These are phyloP conservation scores for Populus ilicifolia DNA, from an alignment of 345 rosid species.

Conservation along the genomic window DNA sequence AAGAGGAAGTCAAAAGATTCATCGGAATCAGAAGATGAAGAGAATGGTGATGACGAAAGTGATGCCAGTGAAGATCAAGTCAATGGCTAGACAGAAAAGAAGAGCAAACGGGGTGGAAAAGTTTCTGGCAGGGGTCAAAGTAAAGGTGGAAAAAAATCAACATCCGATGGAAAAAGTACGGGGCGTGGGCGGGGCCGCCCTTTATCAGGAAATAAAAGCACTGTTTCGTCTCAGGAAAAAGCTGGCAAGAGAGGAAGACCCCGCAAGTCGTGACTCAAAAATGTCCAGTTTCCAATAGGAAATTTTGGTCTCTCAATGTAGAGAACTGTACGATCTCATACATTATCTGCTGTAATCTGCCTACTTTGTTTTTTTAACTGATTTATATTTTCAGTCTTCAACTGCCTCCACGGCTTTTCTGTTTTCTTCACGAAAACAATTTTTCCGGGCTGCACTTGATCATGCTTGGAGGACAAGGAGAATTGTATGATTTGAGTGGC, in stretches of 20 bases:
- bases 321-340: conserved; percentile 19
- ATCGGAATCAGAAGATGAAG: conserved; percentile 66
- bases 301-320: conserved; percentile 25
- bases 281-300: background rate
- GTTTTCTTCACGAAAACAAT: background rate
- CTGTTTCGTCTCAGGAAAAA: conserved; percentile 37
- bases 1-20: conserved; percentile 54
- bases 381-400: background rate
- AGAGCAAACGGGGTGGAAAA: conserved; percentile 48
- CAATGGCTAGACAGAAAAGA: conserved; percentile 42
- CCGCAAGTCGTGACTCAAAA: conserved; percentile 41
- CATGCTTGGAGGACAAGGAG: background rate
- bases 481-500: background rate
- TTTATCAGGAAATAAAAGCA: conserved; percentile 31
- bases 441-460: background rate
- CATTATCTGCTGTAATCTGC: conserved; percentile 7
- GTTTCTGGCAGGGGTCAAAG: conserved; percentile 44
- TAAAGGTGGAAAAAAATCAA: conserved; percentile 25
- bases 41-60: conserved; percentile 34
- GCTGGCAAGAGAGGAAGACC: conserved; percentile 75
- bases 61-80: conserved; percentile 50
- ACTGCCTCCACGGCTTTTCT: background rate
- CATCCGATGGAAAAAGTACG: conserved; percentile 28
- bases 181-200: conserved; percentile 45
- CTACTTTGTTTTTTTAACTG: background rate